Base-by-base conservation (phyloP, 352 stramenopile species). In the Phytophthora cactorum region DNA sequence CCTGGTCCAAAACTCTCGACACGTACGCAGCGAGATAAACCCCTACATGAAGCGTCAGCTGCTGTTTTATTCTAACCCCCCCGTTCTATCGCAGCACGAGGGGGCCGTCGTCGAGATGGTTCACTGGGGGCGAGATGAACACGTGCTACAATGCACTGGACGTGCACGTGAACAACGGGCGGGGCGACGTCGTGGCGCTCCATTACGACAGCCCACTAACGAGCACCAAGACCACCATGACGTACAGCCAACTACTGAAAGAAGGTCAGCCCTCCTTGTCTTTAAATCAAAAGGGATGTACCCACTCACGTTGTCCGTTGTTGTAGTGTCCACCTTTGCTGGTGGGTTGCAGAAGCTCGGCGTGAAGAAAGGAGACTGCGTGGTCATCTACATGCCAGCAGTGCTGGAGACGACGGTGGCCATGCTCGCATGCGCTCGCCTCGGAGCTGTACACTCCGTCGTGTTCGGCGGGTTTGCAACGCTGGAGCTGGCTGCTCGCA, bases 341-440 rank as follows among this genome's bases (percentile, higher is more conserved):
- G 78, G 75, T 5, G 87, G 74, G 8, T 63, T 97, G 8, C 66
- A 74, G 43, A 77, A 81, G 53, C 68, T 84, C 5, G 89, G 89
- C 7, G 77, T 87, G 15, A 71, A 71, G 36, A 86, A 97, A 65
- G 94, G 94, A 5, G 95, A 98, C 78, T 82, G 95, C n/a, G 96
- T 99, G 4, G 97, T 96, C 14, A 86, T 98, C 52, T 99, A 99
- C 79, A 98, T 99, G 97, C 97, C 97, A 5, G 99, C 98, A 78
- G 96, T 99, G 17, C 84, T 97, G 17, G 96, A 99, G 72, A 84
- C 96, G 6, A 91, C 91, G 22, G 92, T 99, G 59, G 96, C 93
- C 17, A 99, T 99, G 97, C 81, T 99, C n/a, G 97, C 97, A 1
- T 99, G 97, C 68, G 89, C 95, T 10, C 86, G 97, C 14, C 98